Percentiles rank a stretch among this genome's conserved stretches.
Evolutionary conservation across 192 early-diverging fungal genomes (phyloP).

Genomic region (Entrophospora sp.): DNA sequence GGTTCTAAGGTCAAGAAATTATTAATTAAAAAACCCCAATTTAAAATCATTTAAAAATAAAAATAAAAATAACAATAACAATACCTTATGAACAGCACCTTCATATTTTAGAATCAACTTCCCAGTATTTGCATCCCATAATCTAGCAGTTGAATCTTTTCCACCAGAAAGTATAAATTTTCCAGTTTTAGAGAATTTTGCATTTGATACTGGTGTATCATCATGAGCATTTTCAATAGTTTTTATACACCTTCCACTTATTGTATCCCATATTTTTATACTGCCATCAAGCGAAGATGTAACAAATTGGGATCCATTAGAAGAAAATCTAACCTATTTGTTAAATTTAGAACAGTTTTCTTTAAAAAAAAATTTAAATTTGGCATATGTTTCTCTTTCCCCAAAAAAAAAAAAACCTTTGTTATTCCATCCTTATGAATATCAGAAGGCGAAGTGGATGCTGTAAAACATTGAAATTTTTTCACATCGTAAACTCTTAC

Average conservation of each 20-base stretch:
- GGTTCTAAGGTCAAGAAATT: slow-evolving; percentile 17
- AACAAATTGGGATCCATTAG: slow-evolving; percentile 62
- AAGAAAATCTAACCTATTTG: slow-evolving; percentile 59
- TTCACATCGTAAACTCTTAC: slow-evolving; percentile 83
- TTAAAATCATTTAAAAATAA: not conserved
- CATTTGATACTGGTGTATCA: slow-evolving; percentile 65
- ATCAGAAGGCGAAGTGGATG: slow-evolving; percentile 36
- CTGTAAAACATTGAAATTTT: slow-evolving; percentile 73
- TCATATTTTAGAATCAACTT: no score
- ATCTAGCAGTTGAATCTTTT: slow-evolving; percentile 57
- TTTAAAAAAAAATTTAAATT: not conserved
- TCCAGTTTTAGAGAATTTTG: slow-evolving; percentile 62
- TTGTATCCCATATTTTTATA: slow-evolving; percentile 81
- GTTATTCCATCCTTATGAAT: slow-evolving; percentile 45
- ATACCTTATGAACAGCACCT: slow-evolving; percentile 50
- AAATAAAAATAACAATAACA: no score
- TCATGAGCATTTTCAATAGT: slow-evolving; percentile 71
- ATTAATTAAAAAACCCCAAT: not conserved
- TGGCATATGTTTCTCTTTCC: not conserved
- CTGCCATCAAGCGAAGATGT: slow-evolving; percentile 76
- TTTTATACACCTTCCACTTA: slow-evolving; percentile 61
- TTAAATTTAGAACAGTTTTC: slow-evolving; percentile 33
- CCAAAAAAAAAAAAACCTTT: not conserved
- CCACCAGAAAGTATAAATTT: no score
- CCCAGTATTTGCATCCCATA: slow-evolving; percentile 79